Evolutionary conservation across 2,329 filamentous ascomycete genomes (phyloP).

Genomic region (Penicillium thymicola): DNA sequence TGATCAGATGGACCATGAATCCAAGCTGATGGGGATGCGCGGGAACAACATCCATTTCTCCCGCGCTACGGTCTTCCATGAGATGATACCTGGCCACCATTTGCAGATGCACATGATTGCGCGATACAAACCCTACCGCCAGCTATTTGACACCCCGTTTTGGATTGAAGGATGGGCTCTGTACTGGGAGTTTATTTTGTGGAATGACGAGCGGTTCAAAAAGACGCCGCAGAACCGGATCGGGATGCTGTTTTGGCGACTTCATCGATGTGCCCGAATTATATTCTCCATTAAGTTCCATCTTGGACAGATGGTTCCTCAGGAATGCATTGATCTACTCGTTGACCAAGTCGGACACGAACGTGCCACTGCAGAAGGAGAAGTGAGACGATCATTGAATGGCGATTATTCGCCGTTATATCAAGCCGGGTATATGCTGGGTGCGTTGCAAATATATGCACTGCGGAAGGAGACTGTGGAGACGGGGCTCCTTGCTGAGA

Average conservation of each 20-base stretch:
- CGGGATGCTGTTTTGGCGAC: conserved; percentile 60
- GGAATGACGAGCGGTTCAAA: conserved; percentile 53
- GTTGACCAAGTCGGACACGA: conserved; percentile 59
- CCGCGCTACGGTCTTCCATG: conserved; percentile 59
- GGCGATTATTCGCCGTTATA: conserved; percentile 46
- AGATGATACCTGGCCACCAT: conserved; percentile 54
- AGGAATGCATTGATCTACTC: conserved; percentile 56
- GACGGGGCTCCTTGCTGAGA: conserved; percentile 44
- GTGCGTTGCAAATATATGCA: conserved; percentile 55
- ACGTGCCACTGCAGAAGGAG: conserved; percentile 57
- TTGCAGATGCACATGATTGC: conserved; percentile 49
- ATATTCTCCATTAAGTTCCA: conserved; percentile 56
- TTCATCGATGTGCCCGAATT: conserved; percentile 61
- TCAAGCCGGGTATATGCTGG: conserved; percentile 59
- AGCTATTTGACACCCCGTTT: conserved; percentile 56
- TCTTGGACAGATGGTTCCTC: conserved; percentile 52
- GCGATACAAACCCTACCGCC: conserved; percentile 50
- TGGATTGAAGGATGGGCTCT: conserved; percentile 59
- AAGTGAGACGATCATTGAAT: conserved; percentile 56
- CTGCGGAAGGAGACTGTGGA: conserved; percentile 51
- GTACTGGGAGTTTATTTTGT: conserved; percentile 61
- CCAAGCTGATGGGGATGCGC: conserved; percentile 58
- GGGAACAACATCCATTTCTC: conserved; percentile 56
- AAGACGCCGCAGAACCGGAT: conserved; percentile 52
- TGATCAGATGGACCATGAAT: conserved; percentile 36